Evolutionary conservation across 305 asterid genomes (phyloP), one percentile per base, ranked within the genome.

Genomic region (Galium porrigens): DNA sequence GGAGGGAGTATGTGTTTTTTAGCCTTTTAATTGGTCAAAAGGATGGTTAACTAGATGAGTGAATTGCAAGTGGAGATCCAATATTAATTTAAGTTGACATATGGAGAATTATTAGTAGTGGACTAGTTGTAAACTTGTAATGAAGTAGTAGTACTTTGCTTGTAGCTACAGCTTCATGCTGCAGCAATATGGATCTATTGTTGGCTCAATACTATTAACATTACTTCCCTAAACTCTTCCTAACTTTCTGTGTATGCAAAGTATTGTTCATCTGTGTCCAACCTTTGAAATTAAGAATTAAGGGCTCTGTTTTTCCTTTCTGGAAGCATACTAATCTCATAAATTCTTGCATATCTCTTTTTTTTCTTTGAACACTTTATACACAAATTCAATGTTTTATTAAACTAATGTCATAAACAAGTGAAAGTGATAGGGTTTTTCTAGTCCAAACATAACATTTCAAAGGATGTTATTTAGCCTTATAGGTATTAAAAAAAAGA

Each of bases 121-220:
- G 53, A 48, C 7, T 48, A 48, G 53, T 1, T 48, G 53, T 48
- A 48, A 48, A 48, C 22, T 1, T 48, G 53, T 48, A 48, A 48
- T 48, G 53, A 2, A 54, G 44, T 41, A 54, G 44, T 41, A 29
- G 32, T 15, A 22, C 17, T 46, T 54, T 33, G 70, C 70, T 58
- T 57, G 66, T 69, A 64, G 66, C 65, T 56, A 70, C 56, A 64
- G 64, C 61, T 64, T 70, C 67, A 18, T 33, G 46, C 48, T n/a
- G 29, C 52, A 36, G 52, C 32, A 41, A 30, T 56, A 41, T 17
- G 42, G 49, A 54, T 62, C 42, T 54, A 62, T 37, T 62, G 36
- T 49, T 42, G 48, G 51, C 34, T 17, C 51, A 69, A 39, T 63
- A 18, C 44, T 53, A 6, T 65, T 18, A 29, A 14, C 22, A 63